Base-by-base conservation (phyloP, 495 filamentous ascomycete genomes). In the Talaromyces ruber region DNA sequence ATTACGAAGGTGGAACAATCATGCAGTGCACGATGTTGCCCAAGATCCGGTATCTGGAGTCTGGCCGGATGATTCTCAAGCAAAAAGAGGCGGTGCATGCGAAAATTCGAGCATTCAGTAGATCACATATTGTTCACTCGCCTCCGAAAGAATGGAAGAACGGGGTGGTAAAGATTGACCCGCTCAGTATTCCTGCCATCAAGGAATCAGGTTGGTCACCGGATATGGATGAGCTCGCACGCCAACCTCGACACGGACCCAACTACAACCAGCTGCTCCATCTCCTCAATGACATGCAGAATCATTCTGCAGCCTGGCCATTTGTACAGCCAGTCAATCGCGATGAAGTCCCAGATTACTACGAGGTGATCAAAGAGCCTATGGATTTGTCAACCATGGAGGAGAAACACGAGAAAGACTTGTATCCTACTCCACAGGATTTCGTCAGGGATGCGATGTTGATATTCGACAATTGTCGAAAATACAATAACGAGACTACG, bases 1-100 rank as follows among this genome's bases (percentile, higher is more conserved):
- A 98, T 73, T 98, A 98, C 73, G 94, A 98, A 76, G 94, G 94
- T 29, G 94, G 94, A 50, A 98, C 94, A 0, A 96, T 98, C 65
- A 98, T 98, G 94, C 94, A 98, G 75, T 98, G 94, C 72, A 89
- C 88, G 53, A 98, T 98, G 94, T 82, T 98, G 28, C 94, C 94
- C 3, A 88, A 86, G 63, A 93, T 97, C 60, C 90, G 95, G 59
- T 98, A 98, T 73, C 85, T 98, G 1, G 94, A 98, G 74, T 81
- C 85, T 69, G 87, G 89, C n/a, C 88, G 92, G 61, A 96, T 98
- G 94, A 82, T 98, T 2, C 81, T 96, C 45, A 98, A 98, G 74
- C 95, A 98, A 70, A 98, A 98, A 71, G 94, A 96, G 70, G 86
- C 86, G 34, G 92, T 98, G 9, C 84, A 90, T 68, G 92, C 92